These are phyloP conservation scores for Rhynchospora breviuscula DNA, from an alignment of 176 grass and related monocot species.

Conservation along the genomic window DNA sequence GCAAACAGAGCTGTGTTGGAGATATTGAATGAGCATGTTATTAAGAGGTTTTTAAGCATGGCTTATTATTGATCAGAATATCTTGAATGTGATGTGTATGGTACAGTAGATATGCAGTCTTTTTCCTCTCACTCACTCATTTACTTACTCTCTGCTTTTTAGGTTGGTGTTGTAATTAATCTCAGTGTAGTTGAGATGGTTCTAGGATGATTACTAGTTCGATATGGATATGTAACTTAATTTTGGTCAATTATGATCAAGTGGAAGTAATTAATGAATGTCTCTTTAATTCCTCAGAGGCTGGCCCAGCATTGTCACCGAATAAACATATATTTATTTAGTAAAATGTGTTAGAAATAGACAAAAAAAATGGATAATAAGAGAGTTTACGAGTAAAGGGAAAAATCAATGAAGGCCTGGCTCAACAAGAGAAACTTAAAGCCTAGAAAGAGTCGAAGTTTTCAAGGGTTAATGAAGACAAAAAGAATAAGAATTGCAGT, in stretches of 20 bases:
- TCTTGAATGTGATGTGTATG: not conserved
- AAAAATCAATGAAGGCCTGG: too few species aligned
- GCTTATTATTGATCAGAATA: slow-evolving; percentile 29
- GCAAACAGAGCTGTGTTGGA: slow-evolving; percentile 52
- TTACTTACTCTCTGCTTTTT: not conserved
- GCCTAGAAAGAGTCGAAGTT: too few species aligned
- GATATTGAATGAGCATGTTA: slow-evolving; percentile 33
- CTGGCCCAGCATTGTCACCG: too few species aligned
- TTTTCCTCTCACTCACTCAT: too few species aligned
- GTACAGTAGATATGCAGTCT: not conserved
- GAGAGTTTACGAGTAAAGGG: too few species aligned
- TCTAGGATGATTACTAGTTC: not conserved
- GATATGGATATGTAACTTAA: not conserved
- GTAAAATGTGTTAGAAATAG: too few species aligned
- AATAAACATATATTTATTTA: too few species aligned
- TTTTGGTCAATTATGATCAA: not conserved
- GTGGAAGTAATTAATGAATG: not conserved
- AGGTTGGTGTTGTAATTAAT: not conserved
- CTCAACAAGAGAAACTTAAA: too few species aligned
- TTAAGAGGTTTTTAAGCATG: slow-evolving; percentile 30
- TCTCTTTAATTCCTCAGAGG: too few species aligned
- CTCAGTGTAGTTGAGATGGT: not conserved
- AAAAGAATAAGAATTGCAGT: too few species aligned
- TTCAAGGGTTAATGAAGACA: too few species aligned
- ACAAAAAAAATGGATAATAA: too few species aligned